Evolutionary conservation across 1,139 yeast species (phyloP), one percentile per base, ranked within the genome.

Genomic region (Yamadazyma buinensis): DNA sequence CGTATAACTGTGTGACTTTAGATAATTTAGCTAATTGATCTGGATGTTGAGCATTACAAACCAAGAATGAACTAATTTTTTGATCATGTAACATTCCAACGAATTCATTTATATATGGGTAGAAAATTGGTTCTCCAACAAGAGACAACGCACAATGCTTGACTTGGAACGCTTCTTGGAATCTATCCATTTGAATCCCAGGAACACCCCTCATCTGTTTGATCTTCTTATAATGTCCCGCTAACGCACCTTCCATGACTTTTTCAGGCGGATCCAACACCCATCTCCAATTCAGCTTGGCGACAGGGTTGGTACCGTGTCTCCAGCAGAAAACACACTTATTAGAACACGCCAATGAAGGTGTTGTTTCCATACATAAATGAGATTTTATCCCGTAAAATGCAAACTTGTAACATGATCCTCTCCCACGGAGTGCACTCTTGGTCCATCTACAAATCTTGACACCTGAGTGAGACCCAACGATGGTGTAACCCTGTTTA

Each of bases 301-400:
- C 96, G 1, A 90, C 97, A 0, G 97, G 97, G 51, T 88, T 90
- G 3, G 97, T 88, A 32, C 97, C 97, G 54, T 90, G 97, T 55
- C 97, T 75, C 97, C 97, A 88, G 61, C 97, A 88, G 54, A 88
- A 88, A 3, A 88, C 97, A 70, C 97, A 88, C 57, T 88, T 88
- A 55, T 88, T 88, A 8, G 96, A 86, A 57, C 97, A 88, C 5
- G 96, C 92, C 39, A 88, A 66, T 2, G 95, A 83, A 1, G 97
- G 97, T 0, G 97, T 88, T 2, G 96, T 79, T 55, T 88, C 97
- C 97, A 88, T 88, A 62, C 97, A 90, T 42, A 90, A 67, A 59
- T 92, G 96, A 2, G 95, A 84, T 42, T 74, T 77, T 48, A 88
- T 88, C 19, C 96, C 96, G 55, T 90, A 88, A 51, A 88, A 84